Evolutionary conservation across 805 yeast genomes (phyloP), one percentile per base, ranked within the genome.

Genomic region (Vanderwaltozyma tropicalis): DNA sequence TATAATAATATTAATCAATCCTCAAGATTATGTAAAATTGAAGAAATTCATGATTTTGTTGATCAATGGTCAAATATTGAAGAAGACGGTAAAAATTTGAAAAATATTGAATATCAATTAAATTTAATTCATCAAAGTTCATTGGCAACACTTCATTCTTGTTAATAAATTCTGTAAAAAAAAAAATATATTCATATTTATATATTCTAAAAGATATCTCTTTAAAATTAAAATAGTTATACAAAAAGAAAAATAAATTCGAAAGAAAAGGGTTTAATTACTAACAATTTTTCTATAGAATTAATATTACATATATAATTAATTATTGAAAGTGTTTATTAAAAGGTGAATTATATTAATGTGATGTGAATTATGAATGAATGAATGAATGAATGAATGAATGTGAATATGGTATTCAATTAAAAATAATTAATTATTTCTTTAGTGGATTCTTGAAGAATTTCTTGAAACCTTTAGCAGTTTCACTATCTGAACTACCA

Each of bases 1-100:
- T 52, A 49, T 34, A 38, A 41, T 22, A 32, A 40, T 25, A 41
- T 49, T n/a, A 46, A 48, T 29, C 46, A 44, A 9, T 34, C 44
- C 9, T 37, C 38, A 14, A 24, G 38, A 20, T 29, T 31, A 17
- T 44, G 48, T 28, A 51, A 51, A 34, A 26, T 47, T 4, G 50
- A 53, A 22, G 44, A 43, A 6, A 20, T 56, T 22, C 25, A 37
- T 8, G 44, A 45, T 5, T 56, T 56, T 35, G 44, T 53, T 17
- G 44, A 44, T 24, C 44, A 47, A 16, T 56, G 59, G 59, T 30
- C 39, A 25, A 29, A 16, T 22, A 17, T 35, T 22, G 33, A 35
- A 24, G 36, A 41, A 3, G 56, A 53, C 31, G 28, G 42, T 15
- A 43, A 31, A 14, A 41, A 43, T 17, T 24, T 22, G 9, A 21